Evolutionary conservation across 2,329 filamentous ascomycete species (phyloP), one percentile per base, ranked within the genome.

Genomic region (Venturia carpophila): DNA sequence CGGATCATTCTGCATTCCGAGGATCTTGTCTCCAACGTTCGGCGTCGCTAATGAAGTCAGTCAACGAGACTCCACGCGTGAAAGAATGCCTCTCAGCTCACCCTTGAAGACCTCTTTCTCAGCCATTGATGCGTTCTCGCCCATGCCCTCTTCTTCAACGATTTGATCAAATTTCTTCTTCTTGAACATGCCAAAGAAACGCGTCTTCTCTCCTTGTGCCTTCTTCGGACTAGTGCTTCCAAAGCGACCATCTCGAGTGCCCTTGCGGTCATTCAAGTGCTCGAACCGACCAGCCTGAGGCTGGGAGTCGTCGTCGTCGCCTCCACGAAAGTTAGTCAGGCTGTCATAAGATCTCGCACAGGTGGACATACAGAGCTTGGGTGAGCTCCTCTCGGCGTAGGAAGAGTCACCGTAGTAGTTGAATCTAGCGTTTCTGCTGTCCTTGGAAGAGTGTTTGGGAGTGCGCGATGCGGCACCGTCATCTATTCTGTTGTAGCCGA

Each of bases 371-470:
- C 47, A 52, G 47, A 9, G 15, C 27, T 52, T 52, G 6, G 47
- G 47, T 27, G 47, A 52, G 47, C 47, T 37, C 3, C 52, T 58
- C 4, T 58, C 27, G 9, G 27, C 37, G 30, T 34, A 58, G 11
- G 27, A 58, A 34, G 52, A 58, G 17, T 58, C 30, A n/a, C 30
- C 27, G 19, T 58, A 37, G 19, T 58, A 58, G 52, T 34, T 58
- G 30, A 37, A n/a, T 21, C 30, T 37, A 37, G 5, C 63, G 15
- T 21, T 47, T 24, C 52, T 64, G 63, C 37, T 60, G 19, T 37
- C 34, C 37, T 24, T 60, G 13, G 41, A 17, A 21, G 64, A n/a
- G 55, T 66, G 19, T 34, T 27, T 62, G 64, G 21, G 62, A 60
- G 30, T 47, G 34, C 43, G 27, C 11, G 42, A 11, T 37, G 2